Evolutionary conservation across 768 basidiomycete species (phyloP), one percentile per base, ranked within the genome.

Genomic region (Candolleomyces aberdarensis): DNA sequence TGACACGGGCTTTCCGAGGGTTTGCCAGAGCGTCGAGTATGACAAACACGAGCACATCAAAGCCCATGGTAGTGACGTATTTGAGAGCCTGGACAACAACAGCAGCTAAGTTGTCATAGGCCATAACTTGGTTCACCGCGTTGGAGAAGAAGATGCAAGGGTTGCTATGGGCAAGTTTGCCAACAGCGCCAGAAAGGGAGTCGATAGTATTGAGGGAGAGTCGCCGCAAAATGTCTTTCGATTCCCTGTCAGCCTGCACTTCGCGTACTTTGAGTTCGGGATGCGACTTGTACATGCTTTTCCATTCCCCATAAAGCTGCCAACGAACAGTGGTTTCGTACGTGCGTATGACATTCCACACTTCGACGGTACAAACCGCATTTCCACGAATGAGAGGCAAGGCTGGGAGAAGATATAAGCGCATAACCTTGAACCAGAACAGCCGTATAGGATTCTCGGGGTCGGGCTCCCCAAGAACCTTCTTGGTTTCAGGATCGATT

Each of bases 301-400:
- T 91, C 97, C 97, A 98, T 76, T 98, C 96, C 46, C 95, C 97
- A 68, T 99, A 99, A 36, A 99, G 78, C 51, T 82, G 83, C 89
- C 94, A 99, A 9, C 97, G 92, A 22, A 83, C 77, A 6, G 87
- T 84, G 57, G 87, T 87, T 59, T 91, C 88, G 70, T 89, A 92
- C 63, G 86, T 84, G 44, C 86, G 81, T 52, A 98, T 83, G 56
- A 98, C 86, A 60, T 87, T 86, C 97, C 97, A 99, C 8, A 98
- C 81, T 67, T 98, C 96, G 49, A 91, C 88, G 29, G 93, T 91
- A 71, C 89, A 92, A 22, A 94, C 89, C 7, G 94, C 89, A 67
- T 95, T 94, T 41, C 89, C 88, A 32, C 87, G 84, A 61, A 94
- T 88, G 51, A 96, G 82, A 50, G 95, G 87, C 14, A 98, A 78